Conservation (phyloP, 208 protist species). For the Leishmania martiniquensis region DNA sequence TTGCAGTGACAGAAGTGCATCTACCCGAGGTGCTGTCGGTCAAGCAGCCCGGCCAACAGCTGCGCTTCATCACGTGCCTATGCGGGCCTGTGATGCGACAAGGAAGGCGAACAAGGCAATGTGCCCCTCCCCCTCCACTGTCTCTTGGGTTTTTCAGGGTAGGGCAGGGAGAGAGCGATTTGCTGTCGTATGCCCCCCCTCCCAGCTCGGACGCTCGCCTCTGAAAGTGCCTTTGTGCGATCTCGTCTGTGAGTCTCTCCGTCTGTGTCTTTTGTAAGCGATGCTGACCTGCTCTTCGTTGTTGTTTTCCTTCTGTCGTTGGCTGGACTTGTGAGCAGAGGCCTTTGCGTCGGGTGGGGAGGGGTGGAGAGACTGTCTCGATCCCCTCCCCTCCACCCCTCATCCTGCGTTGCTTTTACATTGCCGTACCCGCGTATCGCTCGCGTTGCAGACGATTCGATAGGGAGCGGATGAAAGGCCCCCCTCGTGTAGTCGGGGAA, state of each 20-base stretch:
- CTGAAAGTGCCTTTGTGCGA: not conserved
- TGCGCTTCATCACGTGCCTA: not conserved
- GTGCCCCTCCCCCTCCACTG: not conserved
- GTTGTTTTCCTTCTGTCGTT: no score
- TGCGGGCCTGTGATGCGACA: conserved; percentile 2
- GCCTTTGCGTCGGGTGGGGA: no score
- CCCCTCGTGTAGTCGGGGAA: not conserved
- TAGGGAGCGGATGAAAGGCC: not conserved
- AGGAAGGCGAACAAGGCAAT: not conserved
- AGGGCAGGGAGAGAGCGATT: no score
- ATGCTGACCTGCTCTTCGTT: no score
- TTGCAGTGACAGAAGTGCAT: conserved; percentile 21
- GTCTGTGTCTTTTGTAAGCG: no score
- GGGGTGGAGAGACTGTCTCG: not conserved
- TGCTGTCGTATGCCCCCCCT: no score
- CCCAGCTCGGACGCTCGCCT: not conserved
- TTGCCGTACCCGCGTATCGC: not conserved
- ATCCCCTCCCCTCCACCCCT: not conserved
- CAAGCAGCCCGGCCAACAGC: not conserved
- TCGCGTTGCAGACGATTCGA: not conserved
- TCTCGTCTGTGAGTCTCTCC: not conserved
- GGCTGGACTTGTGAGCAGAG: no score
- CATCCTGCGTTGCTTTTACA: not conserved
- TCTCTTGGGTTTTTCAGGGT: no score
- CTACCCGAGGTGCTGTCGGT: conserved; percentile 7